A percentile compares a stretch with the other conserved stretches of the same genome.
Evolutionary conservation across 1,139 yeast genomes (phyloP).

Genomic region (Kurtzmaniella quercitrusa): DNA sequence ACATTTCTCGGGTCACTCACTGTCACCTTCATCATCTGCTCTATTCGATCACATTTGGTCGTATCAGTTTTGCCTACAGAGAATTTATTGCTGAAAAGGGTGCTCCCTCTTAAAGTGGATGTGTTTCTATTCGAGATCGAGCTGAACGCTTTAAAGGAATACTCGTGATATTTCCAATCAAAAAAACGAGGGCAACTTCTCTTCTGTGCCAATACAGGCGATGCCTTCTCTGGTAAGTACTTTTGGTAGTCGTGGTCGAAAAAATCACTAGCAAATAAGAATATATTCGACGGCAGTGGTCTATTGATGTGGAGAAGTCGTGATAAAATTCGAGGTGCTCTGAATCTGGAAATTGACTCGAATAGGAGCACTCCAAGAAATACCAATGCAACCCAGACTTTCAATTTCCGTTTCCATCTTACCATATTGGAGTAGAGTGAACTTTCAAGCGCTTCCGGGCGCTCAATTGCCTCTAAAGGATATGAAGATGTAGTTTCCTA

Average conservation of each 20-base stretch:
- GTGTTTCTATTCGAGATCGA: not conserved
- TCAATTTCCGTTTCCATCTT: not conserved
- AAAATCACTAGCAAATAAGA: not conserved
- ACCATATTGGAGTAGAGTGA: not conserved
- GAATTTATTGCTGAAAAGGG: not conserved
- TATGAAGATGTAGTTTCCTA: not conserved
- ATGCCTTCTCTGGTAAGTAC: not conserved
- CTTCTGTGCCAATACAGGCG: not conserved
- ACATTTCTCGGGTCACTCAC: constrained; percentile 18
- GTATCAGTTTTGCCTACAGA: constrained; percentile 4
- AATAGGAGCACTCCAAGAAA: not conserved
- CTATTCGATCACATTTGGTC: constrained; percentile 9
- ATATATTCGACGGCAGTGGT: not conserved
- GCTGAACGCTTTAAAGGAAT: not conserved
- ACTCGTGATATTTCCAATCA: not conserved
- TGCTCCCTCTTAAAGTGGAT: not conserved
- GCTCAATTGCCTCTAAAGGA: not conserved
- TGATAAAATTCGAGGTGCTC: not conserved
- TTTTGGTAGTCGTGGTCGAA: not conserved
- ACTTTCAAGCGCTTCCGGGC: not conserved
- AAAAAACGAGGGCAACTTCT: not conserved
- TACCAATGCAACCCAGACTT: not conserved
- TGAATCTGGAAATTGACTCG: not conserved
- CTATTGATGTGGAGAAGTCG: not conserved
- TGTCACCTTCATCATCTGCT: constrained; percentile 10